These are phyloP conservation scores for Meyerozyma sp. DNA, from an alignment of 1,139 yeast species.

Conservation along the genomic window DNA sequence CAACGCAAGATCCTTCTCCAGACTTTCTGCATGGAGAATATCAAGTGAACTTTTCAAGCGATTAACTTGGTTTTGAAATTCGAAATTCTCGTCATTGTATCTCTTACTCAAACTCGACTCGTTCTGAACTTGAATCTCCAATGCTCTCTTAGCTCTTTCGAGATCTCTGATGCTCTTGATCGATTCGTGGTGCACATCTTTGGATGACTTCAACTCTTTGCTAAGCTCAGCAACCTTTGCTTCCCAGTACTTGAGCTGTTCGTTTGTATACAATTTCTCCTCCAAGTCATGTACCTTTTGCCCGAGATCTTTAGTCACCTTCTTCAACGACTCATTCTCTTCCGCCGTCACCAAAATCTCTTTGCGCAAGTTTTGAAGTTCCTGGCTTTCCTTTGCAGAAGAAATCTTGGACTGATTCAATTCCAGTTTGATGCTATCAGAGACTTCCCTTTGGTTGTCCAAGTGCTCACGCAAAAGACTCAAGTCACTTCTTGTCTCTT, in stretches of 20 bases:
- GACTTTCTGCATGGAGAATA: slow-evolving; percentile 31
- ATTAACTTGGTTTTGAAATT: slow-evolving; percentile 37
- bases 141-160: slow-evolving; percentile 30
- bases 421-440: slow-evolving; percentile 29
- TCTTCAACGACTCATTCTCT: slow-evolving; percentile 39
- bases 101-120: slow-evolving; percentile 35
- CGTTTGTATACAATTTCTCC: slow-evolving; percentile 40
- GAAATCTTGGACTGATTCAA: slow-evolving; percentile 30
- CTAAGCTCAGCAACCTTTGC: slow-evolving; percentile 29
- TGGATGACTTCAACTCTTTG: slow-evolving; percentile 25
- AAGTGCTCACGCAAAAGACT: slow-evolving; percentile 31
- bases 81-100: slow-evolving; percentile 45
- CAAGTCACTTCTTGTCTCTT: slow-evolving; percentile 26
- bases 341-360: slow-evolving; percentile 35
- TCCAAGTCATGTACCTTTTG: slow-evolving; percentile 30
- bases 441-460: slow-evolving; percentile 28
- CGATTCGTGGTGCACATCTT: slow-evolving; percentile 27
- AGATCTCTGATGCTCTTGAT: slow-evolving; percentile 25
- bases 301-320: slow-evolving; percentile 31
- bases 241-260: slow-evolving; percentile 44
- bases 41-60: slow-evolving; percentile 32
- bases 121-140: slow-evolving; percentile 32
- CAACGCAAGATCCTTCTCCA: slow-evolving; percentile 36
- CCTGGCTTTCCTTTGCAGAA: slow-evolving; percentile 27
- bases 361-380: slow-evolving; percentile 33